Evolutionary conservation across 2,329 filamentous ascomycete genomes (phyloP), one percentile per base, ranked within the genome.

Genomic region (Ophiostoma ips): DNA sequence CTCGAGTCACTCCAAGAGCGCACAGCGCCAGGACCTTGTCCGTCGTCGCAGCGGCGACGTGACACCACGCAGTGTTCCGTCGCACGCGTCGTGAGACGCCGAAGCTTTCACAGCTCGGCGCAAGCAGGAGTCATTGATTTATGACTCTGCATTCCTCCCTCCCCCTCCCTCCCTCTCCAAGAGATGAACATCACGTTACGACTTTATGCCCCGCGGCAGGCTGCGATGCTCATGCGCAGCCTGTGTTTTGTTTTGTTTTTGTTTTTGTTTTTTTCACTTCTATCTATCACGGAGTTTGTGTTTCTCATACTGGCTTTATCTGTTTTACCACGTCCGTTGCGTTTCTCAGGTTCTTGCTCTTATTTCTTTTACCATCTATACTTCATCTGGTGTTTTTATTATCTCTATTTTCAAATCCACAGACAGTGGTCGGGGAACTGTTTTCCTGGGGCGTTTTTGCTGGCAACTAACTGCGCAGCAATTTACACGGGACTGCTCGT

Each of bases 31-130:
- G 52, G 64, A 63, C 40, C 58, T 68, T 41, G 58, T 63, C 28
- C 68, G 71, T 44, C 70, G 72, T 52, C 71, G 73, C 53, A 79
- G 76, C 60, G 75, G 74, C 48, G 76, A 79, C 47, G 64, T 71
- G 48, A 73, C 72, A 52, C 72, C 75, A 40, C 71, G 75, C 45
- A 77, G 75, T 60, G 65, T 75, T 37, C 71, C 71, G 28, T 70
- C 68, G 12, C 66, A 72, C 55, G 63, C 66, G 48, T 72, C 69
- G 4, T 57, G 13, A 51, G 16, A 9, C 5, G 40, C 40, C 40
- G 15, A 41, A n/a, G 21, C 21, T n/a, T n/a, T 7, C 19, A 41
- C 19, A 24, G 38, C 12, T 28, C 28, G 19, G 11, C 38, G n/a
- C n/a, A n/a, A n/a, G n/a, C n/a, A n/a, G n/a, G n/a, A n/a, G n/a